phyloP scores from a whole-genome alignment of 164 flowering plant genomes.

The Magnolia kwangsiensis region DNA sequence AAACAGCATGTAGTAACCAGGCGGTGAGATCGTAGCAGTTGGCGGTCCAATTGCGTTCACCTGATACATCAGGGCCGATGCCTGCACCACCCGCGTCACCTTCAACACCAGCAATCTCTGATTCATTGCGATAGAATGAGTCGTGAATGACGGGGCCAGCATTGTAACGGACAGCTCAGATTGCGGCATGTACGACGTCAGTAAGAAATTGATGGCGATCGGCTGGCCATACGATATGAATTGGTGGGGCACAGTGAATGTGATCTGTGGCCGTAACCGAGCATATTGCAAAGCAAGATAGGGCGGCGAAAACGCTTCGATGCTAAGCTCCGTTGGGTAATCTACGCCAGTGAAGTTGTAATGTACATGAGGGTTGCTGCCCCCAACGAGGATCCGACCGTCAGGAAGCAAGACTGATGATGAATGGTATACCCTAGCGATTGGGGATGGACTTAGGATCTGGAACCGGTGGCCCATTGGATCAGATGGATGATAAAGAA shows the following conservation, averaged over 20 bases:
- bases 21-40: slow-evolving; percentile 51
- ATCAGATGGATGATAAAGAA: slow-evolving; percentile 41
- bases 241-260: slow-evolving; percentile 24
- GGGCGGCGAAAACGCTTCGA: slow-evolving; percentile 67
- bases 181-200: slow-evolving; percentile 20
- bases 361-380: slow-evolving; percentile 70
- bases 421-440: slow-evolving; percentile 81
- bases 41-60: slow-evolving; percentile 50
- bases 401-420: slow-evolving; percentile 59
- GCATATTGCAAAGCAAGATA: slow-evolving; percentile 34
- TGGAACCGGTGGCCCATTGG: slow-evolving; percentile 35
- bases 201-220: slow-evolving; percentile 34
- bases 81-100: slow-evolving; percentile 14
- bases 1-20: slow-evolving; percentile 80
- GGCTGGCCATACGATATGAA: slow-evolving; percentile 30
- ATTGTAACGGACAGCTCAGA: slow-evolving; percentile 36
- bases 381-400: slow-evolving; percentile 82
- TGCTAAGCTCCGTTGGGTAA: slow-evolving; percentile 74
- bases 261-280: slow-evolving; percentile 40
- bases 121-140: slow-evolving; percentile 75
- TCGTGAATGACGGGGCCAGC: slow-evolving; percentile 68
- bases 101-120: slow-evolving; percentile 61
- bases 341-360: slow-evolving; percentile 49
- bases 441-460: slow-evolving; percentile 40
- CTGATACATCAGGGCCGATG: slow-evolving; percentile 31